These are phyloP conservation scores for Fraxinus velutina DNA, from an alignment of 305 asterid genomes.

Conservation along the genomic window DNA sequence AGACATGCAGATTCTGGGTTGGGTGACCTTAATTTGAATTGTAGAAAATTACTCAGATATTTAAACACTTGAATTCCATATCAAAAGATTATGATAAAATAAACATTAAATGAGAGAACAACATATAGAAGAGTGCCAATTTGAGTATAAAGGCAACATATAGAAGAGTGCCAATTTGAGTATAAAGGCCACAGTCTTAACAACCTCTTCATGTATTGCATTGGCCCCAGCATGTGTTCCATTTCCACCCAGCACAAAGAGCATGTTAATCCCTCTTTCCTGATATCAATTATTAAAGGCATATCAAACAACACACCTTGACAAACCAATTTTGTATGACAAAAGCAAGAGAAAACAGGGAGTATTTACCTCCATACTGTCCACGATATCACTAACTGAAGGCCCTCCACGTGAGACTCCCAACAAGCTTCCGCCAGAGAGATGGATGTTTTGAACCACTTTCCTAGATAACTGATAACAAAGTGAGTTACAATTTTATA, in stretches of 20 bases:
- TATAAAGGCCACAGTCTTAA: conserved; percentile 18
- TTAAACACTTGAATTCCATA: conserved; percentile 12
- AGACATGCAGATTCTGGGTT: background rate
- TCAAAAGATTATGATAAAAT: background rate
- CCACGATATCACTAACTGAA: conserved; percentile 71
- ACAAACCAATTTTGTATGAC: background rate
- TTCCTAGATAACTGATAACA: conserved; percentile 70
- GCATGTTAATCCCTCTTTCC: conserved; percentile 93
- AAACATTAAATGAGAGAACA: background rate
- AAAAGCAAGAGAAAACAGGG: conserved; percentile 8
- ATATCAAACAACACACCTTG: conserved; percentile 12
- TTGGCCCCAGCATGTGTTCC: conserved; percentile 99
- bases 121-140: background rate
- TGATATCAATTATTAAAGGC: conserved; percentile 35
- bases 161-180: background rate
- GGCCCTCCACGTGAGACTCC: conserved; percentile 99
- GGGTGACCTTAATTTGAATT: background rate
- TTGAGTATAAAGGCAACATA: conserved; percentile 5
- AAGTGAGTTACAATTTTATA: background rate
- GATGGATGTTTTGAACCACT: conserved; percentile 89
- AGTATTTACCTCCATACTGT: conserved; percentile 69
- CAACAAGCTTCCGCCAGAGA: conserved; percentile 92
- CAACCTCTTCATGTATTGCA: conserved; percentile 91
- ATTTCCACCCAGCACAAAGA: conserved; percentile 86
- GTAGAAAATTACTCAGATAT: background rate